phyloP scores from a whole-genome alignment of 1,284 basidiomycete genomes.

The Phenoliferia sp. region DNA sequence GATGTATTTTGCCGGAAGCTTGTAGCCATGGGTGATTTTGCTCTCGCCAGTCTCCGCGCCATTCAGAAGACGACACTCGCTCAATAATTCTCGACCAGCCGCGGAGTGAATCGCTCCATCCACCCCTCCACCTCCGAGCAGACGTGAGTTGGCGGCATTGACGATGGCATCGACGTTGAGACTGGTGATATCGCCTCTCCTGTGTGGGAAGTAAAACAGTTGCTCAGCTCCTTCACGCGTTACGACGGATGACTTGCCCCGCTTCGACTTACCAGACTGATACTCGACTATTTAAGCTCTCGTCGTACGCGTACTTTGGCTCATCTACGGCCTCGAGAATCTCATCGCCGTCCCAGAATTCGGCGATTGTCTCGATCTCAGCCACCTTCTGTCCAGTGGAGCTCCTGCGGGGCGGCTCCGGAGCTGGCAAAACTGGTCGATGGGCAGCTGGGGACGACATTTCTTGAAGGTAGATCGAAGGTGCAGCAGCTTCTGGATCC shows the following conservation, averaged over 20 bases:
- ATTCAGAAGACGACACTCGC: conserved; percentile 66
- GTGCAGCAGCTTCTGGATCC: not conserved
- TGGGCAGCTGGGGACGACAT: not conserved
- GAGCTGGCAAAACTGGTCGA: not conserved
- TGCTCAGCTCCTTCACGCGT: not conserved
- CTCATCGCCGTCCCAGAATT: not conserved
- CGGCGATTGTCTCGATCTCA: not conserved
- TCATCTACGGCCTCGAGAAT: not conserved
- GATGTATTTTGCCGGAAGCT: conserved; percentile 57
- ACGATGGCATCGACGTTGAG: conserved; percentile 72
- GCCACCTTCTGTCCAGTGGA: not conserved
- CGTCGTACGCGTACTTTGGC: not conserved
- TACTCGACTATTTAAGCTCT: not conserved
- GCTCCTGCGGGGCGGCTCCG: not conserved
- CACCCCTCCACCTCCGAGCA: conserved; percentile 54
- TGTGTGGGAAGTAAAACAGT: conserved; percentile 37
- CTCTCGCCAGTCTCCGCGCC: conserved; percentile 78
- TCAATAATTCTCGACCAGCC: conserved; percentile 54
- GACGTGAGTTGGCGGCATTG: conserved; percentile 54
- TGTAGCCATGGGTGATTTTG: conserved; percentile 60
- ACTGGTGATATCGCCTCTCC: conserved; percentile 71
- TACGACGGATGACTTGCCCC: not conserved
- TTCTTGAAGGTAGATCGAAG: not conserved
- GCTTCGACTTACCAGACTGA: not conserved
- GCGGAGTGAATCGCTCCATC: conserved; percentile 82